phyloP scores from a whole-genome alignment of 345 rosid species.

The Populus pruinosa region DNA sequence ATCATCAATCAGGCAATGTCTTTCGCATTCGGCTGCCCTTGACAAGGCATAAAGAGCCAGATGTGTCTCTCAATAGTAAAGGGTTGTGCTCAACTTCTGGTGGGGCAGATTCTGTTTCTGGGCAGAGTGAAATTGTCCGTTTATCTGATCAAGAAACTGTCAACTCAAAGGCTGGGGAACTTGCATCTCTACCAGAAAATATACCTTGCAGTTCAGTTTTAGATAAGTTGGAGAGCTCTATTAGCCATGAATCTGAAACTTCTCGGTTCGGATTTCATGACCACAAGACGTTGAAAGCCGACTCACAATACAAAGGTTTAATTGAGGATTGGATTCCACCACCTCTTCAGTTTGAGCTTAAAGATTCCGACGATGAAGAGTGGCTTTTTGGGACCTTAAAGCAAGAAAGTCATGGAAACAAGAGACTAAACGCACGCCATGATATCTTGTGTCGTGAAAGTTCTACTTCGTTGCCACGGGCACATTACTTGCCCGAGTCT shows the following conservation, averaged over 20 bases:
- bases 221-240: neutral
- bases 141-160: neutral
- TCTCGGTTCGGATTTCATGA: neutral
- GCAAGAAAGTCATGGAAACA: neutral
- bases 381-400: slow-evolving; percentile 50
- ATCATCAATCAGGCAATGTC: slow-evolving; percentile 37
- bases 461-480: slow-evolving; percentile 33
- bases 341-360: slow-evolving; percentile 3
- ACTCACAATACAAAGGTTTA: slow-evolving; percentile 30
- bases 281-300: slow-evolving; percentile 4
- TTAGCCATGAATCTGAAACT: neutral
- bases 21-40: slow-evolving; percentile 43
- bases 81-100: slow-evolving; percentile 21
- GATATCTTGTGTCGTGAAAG: neutral
- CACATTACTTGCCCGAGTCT: slow-evolving; percentile 35
- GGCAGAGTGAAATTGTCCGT: neutral
- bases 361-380: slow-evolving; percentile 30
- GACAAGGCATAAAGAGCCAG: slow-evolving; percentile 20
- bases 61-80: slow-evolving; percentile 2
- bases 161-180: neutral
- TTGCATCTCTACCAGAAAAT: neutral
- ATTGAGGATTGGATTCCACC: slow-evolving; percentile 47
- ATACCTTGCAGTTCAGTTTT: neutral
- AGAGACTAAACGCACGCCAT: slow-evolving; percentile 4
- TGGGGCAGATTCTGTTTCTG: slow-evolving; percentile 2